These are phyloP conservation scores for Saussurea involucrata DNA, from an alignment of 129 eudicot genomes.

Conservation along the genomic window DNA sequence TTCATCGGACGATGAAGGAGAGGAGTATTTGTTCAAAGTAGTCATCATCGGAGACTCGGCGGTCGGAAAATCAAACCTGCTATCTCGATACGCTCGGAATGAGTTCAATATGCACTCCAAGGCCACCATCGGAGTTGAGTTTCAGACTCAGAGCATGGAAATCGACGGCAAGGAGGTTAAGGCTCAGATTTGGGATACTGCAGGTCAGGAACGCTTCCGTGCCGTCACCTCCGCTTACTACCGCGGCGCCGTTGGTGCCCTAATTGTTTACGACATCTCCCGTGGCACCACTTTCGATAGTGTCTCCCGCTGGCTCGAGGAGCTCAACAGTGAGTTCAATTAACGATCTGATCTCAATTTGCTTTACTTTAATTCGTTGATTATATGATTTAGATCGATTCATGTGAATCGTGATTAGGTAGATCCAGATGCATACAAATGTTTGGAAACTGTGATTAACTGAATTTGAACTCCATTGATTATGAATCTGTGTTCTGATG, in stretches of 20 bases:
- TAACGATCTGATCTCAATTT: background rate
- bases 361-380: background rate
- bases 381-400: background rate
- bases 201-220: slow-evolving; percentile 84
- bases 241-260: slow-evolving; percentile 83
- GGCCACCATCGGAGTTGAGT: slow-evolving; percentile 84
- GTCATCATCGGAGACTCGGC: slow-evolving; percentile 91
- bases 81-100: slow-evolving; percentile 68
- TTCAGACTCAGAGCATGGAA: slow-evolving; percentile 74
- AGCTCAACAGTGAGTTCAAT: slow-evolving; percentile 57
- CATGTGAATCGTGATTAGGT: slow-evolving; percentile 3
- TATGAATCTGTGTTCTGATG: background rate
- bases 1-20: slow-evolving; percentile 85
- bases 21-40: slow-evolving; percentile 81
- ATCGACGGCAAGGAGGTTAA: slow-evolving; percentile 81
- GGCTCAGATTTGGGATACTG: slow-evolving; percentile 97
- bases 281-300: slow-evolving; percentile 69
- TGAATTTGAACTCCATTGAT: background rate
- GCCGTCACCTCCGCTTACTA: slow-evolving; percentile 87
- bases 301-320: slow-evolving; percentile 68
- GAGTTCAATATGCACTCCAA: slow-evolving; percentile 81
- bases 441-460: background rate
- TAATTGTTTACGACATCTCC: slow-evolving; percentile 68
- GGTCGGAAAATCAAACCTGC: slow-evolving; percentile 73
- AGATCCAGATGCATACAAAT: slow-evolving; percentile 10